Conservation (phyloP, 495 filamentous ascomycete species). For the Cryomyces antarcticus region DNA sequence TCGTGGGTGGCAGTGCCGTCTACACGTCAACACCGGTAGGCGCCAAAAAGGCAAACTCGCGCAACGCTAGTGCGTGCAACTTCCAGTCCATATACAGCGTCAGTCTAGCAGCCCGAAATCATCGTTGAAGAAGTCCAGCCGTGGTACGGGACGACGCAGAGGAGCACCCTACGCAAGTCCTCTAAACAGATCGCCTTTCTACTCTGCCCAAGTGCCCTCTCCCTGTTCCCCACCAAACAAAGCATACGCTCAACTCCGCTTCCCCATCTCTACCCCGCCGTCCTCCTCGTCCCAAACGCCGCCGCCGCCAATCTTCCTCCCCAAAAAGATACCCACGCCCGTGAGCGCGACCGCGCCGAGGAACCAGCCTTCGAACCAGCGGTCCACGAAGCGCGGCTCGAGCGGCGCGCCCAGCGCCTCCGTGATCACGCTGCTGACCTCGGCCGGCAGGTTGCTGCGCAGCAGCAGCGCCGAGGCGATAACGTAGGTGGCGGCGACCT, state of each 20-base stretch:
- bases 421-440: slow-evolving; percentile 48
- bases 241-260: slow-evolving; percentile 13
- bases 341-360: slow-evolving; percentile 39
- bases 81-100: too few species aligned
- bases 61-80: too few species aligned
- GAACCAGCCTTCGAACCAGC: slow-evolving; percentile 80
- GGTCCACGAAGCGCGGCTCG: slow-evolving; percentile 50
- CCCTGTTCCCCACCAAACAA: too few species aligned
- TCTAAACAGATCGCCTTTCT: too few species aligned
- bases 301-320: slow-evolving; percentile 33
- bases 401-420: slow-evolving; percentile 50
- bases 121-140: too few species aligned
- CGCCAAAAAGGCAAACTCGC: too few species aligned
- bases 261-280: slow-evolving; percentile 48
- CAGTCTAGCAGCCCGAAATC: too few species aligned
- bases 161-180: too few species aligned
- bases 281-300: slow-evolving; percentile 39
- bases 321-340: slow-evolving; percentile 44
- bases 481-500: slow-evolving; percentile 63
- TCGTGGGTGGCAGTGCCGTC: too few species aligned
- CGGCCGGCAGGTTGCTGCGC: slow-evolving; percentile 47
- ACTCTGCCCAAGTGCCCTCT: too few species aligned
- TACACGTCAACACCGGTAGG: too few species aligned
- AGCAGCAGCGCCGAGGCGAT: slow-evolving; percentile 54
- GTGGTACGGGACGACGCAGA: too few species aligned